Base-by-base conservation (phyloP, 1,284 basidiomycete genomes). In the Ceratobasidium sp. region DNA sequence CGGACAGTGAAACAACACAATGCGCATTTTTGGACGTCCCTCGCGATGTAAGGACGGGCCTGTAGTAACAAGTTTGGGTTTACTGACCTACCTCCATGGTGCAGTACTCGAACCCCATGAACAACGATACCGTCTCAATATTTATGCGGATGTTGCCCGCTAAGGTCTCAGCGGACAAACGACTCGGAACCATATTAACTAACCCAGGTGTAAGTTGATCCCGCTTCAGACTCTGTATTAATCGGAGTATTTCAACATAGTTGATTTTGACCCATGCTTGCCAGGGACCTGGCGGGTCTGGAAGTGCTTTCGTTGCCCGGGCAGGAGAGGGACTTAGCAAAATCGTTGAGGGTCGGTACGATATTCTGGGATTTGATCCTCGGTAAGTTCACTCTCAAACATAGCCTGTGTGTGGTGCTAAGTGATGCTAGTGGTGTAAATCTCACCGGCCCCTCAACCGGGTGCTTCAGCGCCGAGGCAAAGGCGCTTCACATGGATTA, bases 241-340 rank as follows among this genome's bases (percentile, higher is more conserved):
- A 41, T 1, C 8, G 13, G n/a, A 21, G 23, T 11, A 26, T 14
- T 38, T n/a, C 44, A 7, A 21, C 16, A 16, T 11, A 23, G 28
- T 23, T 16, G 4, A 8, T 28, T 21, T n/a, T 43, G n/a, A 38
- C 1, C n/a, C 13, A 6, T 50, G 14, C 5, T 16, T 57, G 18
- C 44, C 18, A 72, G 7, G 78, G 79, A 9, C 77, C 78, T 0
- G 77, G 77, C 6, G 77, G 75, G 0, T 73, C 71, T 4, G 77
- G 77, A 0, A 74, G 71, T 4, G 44, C 26, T 0, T 57, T 49
- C 1, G 49, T 77, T 14, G 57, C 73, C 26, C 32, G 41, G 0
- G 41, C 55, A 5, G 76, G 73, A 0, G 5, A 16, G 0, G 9
- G 47, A 11, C 55, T 77, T 7, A 44, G 72, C 7, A 13, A 9